phyloP scores from a whole-genome alignment of 805 yeast genomes.

The Zygoascus bituminiphila region DNA sequence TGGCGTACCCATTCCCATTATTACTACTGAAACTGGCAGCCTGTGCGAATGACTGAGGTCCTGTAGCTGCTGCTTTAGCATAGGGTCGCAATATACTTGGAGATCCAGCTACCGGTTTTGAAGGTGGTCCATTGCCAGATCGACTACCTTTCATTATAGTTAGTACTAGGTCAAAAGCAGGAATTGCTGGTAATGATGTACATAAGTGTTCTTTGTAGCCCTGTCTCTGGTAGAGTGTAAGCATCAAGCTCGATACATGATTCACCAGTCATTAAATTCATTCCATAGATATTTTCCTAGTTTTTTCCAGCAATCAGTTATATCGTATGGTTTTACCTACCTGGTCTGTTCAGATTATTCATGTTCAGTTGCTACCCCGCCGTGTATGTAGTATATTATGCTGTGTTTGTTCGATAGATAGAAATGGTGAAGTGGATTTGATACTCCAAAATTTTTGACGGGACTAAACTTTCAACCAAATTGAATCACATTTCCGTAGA shows the following conservation, averaged over 20 bases:
- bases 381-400: too few species aligned
- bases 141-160: not conserved
- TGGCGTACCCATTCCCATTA: not conserved
- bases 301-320: too few species aligned
- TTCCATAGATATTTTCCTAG: too few species aligned
- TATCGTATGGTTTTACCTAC: slow-evolving; percentile 3
- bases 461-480: not conserved
- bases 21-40: slow-evolving; percentile 5
- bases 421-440: not conserved
- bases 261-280: too few species aligned
- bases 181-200: too few species aligned
- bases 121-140: not conserved
- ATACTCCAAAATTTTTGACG: not conserved
- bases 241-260: too few species aligned
- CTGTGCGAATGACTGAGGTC: slow-evolving; percentile 9
- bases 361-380: too few species aligned
- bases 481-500: not conserved
- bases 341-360: slow-evolving; percentile 9
- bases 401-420: not conserved
- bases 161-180: too few species aligned
- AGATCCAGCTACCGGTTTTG: not conserved
- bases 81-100: slow-evolving; percentile 1
- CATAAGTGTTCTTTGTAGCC: too few species aligned
- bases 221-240: too few species aligned
- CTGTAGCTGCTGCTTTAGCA: slow-evolving; percentile 1